Base-by-base conservation (phyloP, 2,329 filamentous ascomycete genomes). In the Pseudohalonectria lignicola region DNA sequence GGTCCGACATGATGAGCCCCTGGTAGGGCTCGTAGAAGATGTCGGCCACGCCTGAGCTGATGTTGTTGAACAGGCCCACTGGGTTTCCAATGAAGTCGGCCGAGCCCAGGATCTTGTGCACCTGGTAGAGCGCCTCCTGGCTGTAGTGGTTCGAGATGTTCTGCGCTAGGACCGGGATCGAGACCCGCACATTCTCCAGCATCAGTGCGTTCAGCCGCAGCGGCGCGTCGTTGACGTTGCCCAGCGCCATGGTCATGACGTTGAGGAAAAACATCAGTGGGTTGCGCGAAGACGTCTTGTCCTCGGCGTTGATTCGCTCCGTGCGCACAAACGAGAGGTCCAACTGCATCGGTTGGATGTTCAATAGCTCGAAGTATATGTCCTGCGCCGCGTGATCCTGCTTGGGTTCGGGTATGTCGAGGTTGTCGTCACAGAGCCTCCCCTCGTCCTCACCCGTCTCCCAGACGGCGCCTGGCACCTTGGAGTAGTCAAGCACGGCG, bases 21-120 rank as follows among this genome's bases (percentile, higher is more conserved):
- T 98, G 92, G 63, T 98, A 98, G 28, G 92, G 92, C 57, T 98
- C 93, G 67, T 98, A 98, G 66, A 98, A 98, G 55, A 98, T 94
- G 56, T 95, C 92, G 16, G 86, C 88, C 38, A 98, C 86, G 49
- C 93, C 92, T 33, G 92, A 98, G 50, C 86, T 94, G 59, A 98
- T 84, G 55, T 90, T 98, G 66, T 94, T 96, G 77, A 98, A 98
- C 31, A 98, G 68, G 32, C 92, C 92, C 13, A 98, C 93, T 0
- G 92, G 92, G 51, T 98, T 98, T 28, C 92, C 92, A 5, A 98
- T 69, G 72, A 98, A 96, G 59, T 98, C 92, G 5, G 92, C 92
- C 5, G 90, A 96, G 15, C 92, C 92, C 40, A 98, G 76, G 47
- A 98, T 92, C 61, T 96, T 88, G 67, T 98, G 93, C 13, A 98